A percentile compares a stretch with the other conserved stretches of the same genome.
phyloP scores from a whole-genome alignment of 495 filamentous ascomycete genomes.

The Choiromyces venosus region DNA sequence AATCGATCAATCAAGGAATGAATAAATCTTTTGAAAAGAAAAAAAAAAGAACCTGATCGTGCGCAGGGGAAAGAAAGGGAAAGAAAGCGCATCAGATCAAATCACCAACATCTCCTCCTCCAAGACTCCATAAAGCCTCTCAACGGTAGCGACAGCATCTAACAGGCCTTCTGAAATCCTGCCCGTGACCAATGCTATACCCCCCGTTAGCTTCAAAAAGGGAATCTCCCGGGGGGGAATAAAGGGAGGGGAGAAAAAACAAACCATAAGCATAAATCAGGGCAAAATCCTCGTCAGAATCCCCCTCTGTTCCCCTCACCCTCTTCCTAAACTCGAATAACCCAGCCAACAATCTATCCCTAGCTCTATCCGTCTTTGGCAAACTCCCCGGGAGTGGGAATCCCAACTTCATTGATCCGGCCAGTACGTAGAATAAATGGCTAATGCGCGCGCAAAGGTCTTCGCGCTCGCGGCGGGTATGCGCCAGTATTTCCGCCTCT shows the following conservation, averaged over 20 bases:
- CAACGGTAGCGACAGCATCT: conserved; percentile 33
- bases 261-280: conserved; percentile 68
- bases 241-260: too few relatives aligned
- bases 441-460: conserved; percentile 79
- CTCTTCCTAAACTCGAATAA: conserved; percentile 75
- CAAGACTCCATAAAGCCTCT: conserved; percentile 38
- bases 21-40: too few relatives aligned
- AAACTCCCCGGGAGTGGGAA: conserved; percentile 85
- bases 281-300: conserved; percentile 64
- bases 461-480: conserved; percentile 71
- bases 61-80: too few relatives aligned
- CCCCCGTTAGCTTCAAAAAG: conserved; percentile 6
- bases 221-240: too few relatives aligned
- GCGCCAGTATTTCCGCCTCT: conserved; percentile 69
- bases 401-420: conserved; percentile 84
- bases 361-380: conserved; percentile 69
- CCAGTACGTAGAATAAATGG: conserved; percentile 88
- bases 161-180: conserved; percentile 35
- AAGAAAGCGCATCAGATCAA: too few relatives aligned
- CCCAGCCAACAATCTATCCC: conserved; percentile 82
- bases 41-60: too few relatives aligned
- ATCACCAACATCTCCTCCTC: conserved; percentile 42
- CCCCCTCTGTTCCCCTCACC: conserved; percentile 47
- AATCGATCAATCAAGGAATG: too few relatives aligned
- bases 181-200: conserved; percentile 32